phyloP scores from a whole-genome alignment of 768 basidiomycete genomes.

The Termitomyces sp. region DNA sequence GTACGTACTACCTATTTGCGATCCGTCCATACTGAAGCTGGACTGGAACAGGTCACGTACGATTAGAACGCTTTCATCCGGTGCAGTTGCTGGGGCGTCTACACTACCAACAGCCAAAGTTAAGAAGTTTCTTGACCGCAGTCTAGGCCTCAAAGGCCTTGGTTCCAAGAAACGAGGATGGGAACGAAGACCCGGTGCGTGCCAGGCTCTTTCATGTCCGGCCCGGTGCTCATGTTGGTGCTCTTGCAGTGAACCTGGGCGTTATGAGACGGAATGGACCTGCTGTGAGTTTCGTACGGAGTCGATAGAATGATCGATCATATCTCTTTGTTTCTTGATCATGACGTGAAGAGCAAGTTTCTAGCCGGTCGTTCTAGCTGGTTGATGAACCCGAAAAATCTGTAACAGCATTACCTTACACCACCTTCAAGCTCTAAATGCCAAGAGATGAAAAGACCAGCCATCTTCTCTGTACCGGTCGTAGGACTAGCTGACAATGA shows the following conservation, averaged over 20 bases:
- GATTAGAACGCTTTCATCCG: conserved; percentile 38
- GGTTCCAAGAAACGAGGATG: conserved; percentile 40
- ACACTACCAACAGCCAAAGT: conserved; percentile 44
- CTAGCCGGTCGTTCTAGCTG: neutral
- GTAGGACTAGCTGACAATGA: neutral
- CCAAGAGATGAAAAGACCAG: neutral
- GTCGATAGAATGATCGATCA: conserved; percentile 8
- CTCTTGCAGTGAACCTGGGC: conserved; percentile 45
- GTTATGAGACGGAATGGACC: conserved; percentile 49
- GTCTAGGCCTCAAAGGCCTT: conserved; percentile 40
- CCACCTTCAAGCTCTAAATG: neutral
- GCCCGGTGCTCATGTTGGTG: neutral
- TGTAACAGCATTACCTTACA: neutral
- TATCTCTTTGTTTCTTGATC: too few relatives aligned
- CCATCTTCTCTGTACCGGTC: neutral
- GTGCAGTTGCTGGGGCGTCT: conserved; percentile 29
- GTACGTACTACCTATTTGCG: conserved; percentile 27
- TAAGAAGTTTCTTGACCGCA: conserved; percentile 47
- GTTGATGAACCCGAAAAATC: neutral
- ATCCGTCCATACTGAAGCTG: neutral
- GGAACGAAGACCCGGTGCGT: conserved; percentile 55
- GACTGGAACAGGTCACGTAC: conserved; percentile 39
- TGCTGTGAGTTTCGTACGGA: conserved; percentile 47
- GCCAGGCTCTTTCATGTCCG: neutral
- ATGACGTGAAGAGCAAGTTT: neutral